Percentiles rank a stretch among this genome's conserved stretches.
These are phyloP conservation scores for Geranomyces michiganensis DNA, from an alignment of 192 early-diverging fungal genomes.

Conservation along the genomic window DNA sequence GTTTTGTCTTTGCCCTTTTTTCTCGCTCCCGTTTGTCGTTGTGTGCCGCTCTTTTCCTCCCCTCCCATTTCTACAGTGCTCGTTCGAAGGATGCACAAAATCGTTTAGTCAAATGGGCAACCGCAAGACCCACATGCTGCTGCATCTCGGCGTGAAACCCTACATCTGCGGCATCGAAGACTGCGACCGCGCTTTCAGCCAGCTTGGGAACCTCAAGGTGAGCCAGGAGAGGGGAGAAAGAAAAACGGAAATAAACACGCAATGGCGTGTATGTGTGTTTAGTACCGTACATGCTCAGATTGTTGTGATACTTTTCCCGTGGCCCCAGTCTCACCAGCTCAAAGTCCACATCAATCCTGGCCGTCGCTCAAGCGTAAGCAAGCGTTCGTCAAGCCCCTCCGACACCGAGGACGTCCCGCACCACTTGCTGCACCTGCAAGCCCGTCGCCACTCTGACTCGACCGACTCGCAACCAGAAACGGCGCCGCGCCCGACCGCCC, in stretches of 20 bases:
- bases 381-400: conserved; percentile 15
- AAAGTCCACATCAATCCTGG: conserved; percentile 24
- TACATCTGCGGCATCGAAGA: conserved; percentile 67
- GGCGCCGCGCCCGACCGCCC: neutral
- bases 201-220: conserved; percentile 65
- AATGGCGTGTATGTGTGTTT: neutral
- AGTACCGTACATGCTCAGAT: too few relatives aligned
- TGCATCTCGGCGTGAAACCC: conserved; percentile 75
- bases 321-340: conserved; percentile 22
- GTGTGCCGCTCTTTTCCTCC: too few relatives aligned
- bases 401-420: conserved; percentile 13
- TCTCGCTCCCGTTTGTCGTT: conserved; percentile 16
- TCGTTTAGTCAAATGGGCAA: conserved; percentile 81
- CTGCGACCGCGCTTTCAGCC: conserved; percentile 75
- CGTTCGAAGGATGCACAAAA: conserved; percentile 71
- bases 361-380: neutral
- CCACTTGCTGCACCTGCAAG: neutral
- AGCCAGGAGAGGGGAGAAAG: too few relatives aligned
- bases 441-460: neutral
- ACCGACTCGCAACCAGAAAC: neutral
- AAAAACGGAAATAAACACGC: too few relatives aligned
- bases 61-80: conserved; percentile 43
- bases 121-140: conserved; percentile 80
- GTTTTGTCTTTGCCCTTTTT: neutral
- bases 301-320: neutral